Base-by-base conservation (phyloP, 2,329 filamentous ascomycete species). In the Penicillium oxalicum region DNA sequence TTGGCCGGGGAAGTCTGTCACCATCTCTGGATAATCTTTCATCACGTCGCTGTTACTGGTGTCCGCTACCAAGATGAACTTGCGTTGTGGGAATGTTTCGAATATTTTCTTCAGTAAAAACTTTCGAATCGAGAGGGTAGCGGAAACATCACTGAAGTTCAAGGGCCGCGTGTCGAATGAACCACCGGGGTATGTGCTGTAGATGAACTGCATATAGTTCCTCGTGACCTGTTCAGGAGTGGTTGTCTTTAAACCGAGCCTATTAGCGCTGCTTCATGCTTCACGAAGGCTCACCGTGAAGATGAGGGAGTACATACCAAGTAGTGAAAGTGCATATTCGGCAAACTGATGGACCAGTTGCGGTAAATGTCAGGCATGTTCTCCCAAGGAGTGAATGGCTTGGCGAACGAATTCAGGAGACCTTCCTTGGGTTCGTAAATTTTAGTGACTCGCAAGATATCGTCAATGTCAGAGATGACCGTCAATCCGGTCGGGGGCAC, bases 301-400 rank as follows among this genome's bases (percentile, higher is more conserved):
- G 9, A n/a, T 5, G 29, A 4, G 18, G 9, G 1, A 8, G 24
- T 6, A 35, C 40, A 8, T 4, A 43, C 40, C 40, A 43, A 9
- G 24, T 43, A 43, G 29, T 43, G 40, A 29, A 43, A 43, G 26
- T 43, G 40, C 40, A 43, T 35, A 13, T 43, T n/a, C 3, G 40
- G 40, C 8, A 43, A 9, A 18, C 9, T 42, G 13, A 9, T 32
- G 2, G 40, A 35, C 40, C 86, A 90, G 61, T 88, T 87, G 55
- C 82, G 80, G 64, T 88, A 91, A 56, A 90, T 83, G 2, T 82
- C 76, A 0, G 86, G 86, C 87, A 91, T 91, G 68, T 90, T 85
- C 74, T 84, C 75, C 87, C 87, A 91, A 0, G 80, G 75, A 0
- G 75, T 77, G 63, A 87, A 91, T 0, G 83, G 75, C 4, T 80